phyloP scores from a whole-genome alignment of 192 early-diverging fungal genomes.

The Umbelopsis sp. region DNA sequence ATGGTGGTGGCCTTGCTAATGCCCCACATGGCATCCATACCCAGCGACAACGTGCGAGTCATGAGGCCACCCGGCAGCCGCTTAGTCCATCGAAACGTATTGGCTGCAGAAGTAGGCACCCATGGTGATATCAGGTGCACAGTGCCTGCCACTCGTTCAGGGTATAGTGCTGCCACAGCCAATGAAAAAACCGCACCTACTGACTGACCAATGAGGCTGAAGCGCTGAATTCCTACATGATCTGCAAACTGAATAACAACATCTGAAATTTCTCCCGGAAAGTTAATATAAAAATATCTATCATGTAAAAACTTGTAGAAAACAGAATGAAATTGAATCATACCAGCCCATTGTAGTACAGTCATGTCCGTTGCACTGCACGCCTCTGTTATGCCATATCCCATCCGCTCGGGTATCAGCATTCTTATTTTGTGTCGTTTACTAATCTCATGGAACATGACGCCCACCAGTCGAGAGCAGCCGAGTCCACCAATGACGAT shows the following conservation, averaged over 20 bases:
- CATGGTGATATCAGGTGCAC: constrained; percentile 41
- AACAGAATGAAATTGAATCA: not conserved
- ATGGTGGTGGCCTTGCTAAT: constrained; percentile 26
- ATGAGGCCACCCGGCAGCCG: constrained; percentile 36
- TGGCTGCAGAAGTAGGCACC: constrained; percentile 42
- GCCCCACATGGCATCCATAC: constrained; percentile 43
- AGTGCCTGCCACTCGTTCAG: constrained; percentile 31
- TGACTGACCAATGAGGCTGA: constrained; percentile 42
- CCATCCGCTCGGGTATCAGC: constrained; percentile 46
- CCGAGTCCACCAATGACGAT: constrained; percentile 45
- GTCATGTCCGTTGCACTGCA: constrained; percentile 34
- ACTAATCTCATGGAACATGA: constrained; percentile 48
- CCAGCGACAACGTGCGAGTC: constrained; percentile 30
- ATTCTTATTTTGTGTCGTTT: constrained; percentile 33
- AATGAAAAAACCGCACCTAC: constrained; percentile 47
- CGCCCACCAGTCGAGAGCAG: constrained; percentile 39
- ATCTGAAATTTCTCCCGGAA: constrained; percentile 20
- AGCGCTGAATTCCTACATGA: constrained; percentile 24
- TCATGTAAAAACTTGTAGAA: not conserved
- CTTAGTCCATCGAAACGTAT: constrained; percentile 44
- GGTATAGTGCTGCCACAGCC: constrained; percentile 35
- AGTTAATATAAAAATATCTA: not conserved
- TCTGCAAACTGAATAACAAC: constrained; percentile 38
- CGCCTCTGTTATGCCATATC: constrained; percentile 43
- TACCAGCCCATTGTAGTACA: constrained; percentile 44